These are phyloP conservation scores for Heterobasidion parviporum DNA, from an alignment of 1,284 basidiomycete species.

Conservation along the genomic window DNA sequence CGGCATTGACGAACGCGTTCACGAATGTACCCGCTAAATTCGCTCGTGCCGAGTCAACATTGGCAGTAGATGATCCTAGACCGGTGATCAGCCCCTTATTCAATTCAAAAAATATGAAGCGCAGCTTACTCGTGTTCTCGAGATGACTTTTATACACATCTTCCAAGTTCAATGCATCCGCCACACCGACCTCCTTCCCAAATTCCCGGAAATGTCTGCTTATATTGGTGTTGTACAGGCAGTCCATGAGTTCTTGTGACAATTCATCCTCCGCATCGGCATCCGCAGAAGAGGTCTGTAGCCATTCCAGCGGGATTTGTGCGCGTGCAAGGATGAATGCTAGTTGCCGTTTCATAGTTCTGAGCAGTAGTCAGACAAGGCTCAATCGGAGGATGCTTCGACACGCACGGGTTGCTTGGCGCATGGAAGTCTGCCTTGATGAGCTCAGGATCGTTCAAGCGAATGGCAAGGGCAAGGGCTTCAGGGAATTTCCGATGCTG, in stretches of 20 bases:
- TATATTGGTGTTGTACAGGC: slow-evolving; percentile 80
- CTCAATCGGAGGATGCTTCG: slow-evolving; percentile 2
- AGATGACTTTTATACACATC: slow-evolving; percentile 98
- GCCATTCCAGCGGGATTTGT: slow-evolving; percentile 88
- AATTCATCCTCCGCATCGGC: slow-evolving; percentile 60
- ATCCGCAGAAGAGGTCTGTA: slow-evolving; percentile 56
- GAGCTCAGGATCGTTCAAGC: slow-evolving; percentile 77
- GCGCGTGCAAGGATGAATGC: slow-evolving; percentile 92
- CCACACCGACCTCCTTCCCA: slow-evolving; percentile 91
- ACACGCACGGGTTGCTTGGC: slow-evolving; percentile 73
- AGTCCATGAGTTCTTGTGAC: slow-evolving; percentile 79
- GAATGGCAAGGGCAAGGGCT: slow-evolving; percentile 83
- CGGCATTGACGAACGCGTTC: slow-evolving; percentile 98
- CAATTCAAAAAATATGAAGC: neutral
- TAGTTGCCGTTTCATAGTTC: slow-evolving; percentile 92
- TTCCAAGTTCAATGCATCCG: slow-evolving; percentile 87
- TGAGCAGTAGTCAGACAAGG: slow-evolving; percentile 18
- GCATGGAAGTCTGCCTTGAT: slow-evolving; percentile 83
- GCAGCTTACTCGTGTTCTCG: slow-evolving; percentile 70
- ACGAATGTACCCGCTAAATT: slow-evolving; percentile 97
- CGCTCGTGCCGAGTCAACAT: slow-evolving; percentile 88
- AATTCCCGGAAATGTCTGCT: slow-evolving; percentile 85
- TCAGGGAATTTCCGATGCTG: slow-evolving; percentile 88
- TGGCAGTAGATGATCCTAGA: slow-evolving; percentile 47
- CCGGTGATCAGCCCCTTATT: neutral